These are phyloP conservation scores for Inga oerstediana DNA, from an alignment of 306 rosid species.

Conservation along the genomic window DNA sequence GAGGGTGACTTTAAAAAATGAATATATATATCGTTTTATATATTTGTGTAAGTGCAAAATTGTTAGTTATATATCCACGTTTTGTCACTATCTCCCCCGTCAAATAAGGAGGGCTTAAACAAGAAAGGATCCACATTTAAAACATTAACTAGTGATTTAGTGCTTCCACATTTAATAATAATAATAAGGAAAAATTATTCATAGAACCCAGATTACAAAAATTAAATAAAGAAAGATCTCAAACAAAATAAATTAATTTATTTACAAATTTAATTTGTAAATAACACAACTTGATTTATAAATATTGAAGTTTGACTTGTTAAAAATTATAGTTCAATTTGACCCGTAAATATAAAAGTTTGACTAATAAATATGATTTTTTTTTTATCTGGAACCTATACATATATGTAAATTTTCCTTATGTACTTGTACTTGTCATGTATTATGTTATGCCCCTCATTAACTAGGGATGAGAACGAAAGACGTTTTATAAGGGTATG, in stretches of 20 bases:
- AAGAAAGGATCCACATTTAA: not conserved
- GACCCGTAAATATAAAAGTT: too few species aligned
- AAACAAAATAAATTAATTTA: too few species aligned
- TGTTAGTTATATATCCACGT: slow-evolving; percentile 40
- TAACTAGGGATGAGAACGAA: rapidly evolving
- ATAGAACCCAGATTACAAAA: too few species aligned
- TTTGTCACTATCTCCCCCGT: slow-evolving; percentile 26
- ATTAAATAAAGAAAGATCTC: too few species aligned
- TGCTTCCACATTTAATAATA: not conserved
- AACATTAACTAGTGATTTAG: not conserved
- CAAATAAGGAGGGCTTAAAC: slow-evolving; percentile 19
- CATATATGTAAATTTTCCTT: too few species aligned
- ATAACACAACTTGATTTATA: not conserved
- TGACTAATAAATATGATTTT: not conserved
- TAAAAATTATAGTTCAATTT: too few species aligned
- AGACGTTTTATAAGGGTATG: too few species aligned
- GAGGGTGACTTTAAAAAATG: not conserved
- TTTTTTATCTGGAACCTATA: too few species aligned
- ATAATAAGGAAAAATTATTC: not conserved
- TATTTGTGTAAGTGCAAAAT: not conserved
- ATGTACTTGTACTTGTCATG: not conserved
- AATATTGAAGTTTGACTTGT: too few species aligned
- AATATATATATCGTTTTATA: not conserved
- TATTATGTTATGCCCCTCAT: too few species aligned
- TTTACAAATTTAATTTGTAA: not conserved